A percentile compares a stretch with the other conserved stretches of the same genome.
Evolutionary conservation across 176 grass and related monocot species (phyloP).

Genomic region (Aegilops bicornis): DNA sequence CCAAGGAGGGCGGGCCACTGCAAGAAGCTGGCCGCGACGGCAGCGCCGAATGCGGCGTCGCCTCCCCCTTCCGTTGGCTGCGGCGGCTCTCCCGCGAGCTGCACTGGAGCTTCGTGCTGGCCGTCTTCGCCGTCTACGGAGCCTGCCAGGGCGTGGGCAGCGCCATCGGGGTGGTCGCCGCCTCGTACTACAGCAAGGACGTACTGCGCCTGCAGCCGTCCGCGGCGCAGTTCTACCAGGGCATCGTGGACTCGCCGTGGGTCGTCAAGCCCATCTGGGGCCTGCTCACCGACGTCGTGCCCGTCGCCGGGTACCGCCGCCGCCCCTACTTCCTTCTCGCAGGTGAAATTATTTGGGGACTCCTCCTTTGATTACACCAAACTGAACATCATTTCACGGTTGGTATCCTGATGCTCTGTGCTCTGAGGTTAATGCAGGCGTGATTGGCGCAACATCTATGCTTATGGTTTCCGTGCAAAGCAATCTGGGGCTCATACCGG

Average conservation of each 20-base stretch:
- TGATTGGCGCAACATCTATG: slow-evolving; percentile 67
- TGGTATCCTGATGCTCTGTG: not conserved
- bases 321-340: slow-evolving; percentile 76
- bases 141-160: slow-evolving; percentile 75
- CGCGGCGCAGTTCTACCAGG: slow-evolving; percentile 77
- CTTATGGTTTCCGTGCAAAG: slow-evolving; percentile 55
- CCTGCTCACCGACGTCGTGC: slow-evolving; percentile 72
- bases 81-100: slow-evolving; percentile 51
- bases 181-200: slow-evolving; percentile 91
- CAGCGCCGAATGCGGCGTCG: not conserved
- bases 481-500: slow-evolving; percentile 37
- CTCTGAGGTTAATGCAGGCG: slow-evolving; percentile 40
- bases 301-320: slow-evolving; percentile 70
- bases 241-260: slow-evolving; percentile 67
- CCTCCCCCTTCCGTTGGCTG: slow-evolving; percentile 49
- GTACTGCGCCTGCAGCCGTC: slow-evolving; percentile 79
- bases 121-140: slow-evolving; percentile 74
- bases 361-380: not conserved
- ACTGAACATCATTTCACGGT: not conserved
- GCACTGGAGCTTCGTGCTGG: slow-evolving; percentile 85
- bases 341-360: slow-evolving; percentile 38
- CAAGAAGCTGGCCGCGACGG: not conserved
- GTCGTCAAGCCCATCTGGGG: slow-evolving; percentile 87
- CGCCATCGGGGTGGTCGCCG: slow-evolving; percentile 58
- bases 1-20: not conserved